Conservation (phyloP, 148 eudicot species). For the Fallopia convolvulus region DNA sequence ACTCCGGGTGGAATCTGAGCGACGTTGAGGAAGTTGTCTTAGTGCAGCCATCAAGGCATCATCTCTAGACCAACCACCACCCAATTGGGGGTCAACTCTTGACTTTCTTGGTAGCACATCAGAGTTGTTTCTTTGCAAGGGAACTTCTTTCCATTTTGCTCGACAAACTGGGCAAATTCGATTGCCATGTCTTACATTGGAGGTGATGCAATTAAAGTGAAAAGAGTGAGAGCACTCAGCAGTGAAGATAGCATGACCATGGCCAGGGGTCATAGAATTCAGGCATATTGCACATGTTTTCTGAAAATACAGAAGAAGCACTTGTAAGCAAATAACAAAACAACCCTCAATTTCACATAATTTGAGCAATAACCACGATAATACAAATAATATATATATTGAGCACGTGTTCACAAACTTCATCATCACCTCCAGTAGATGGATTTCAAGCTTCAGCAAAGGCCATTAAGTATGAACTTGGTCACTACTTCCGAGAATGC, state of each 20-base stretch:
- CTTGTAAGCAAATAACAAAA: not conserved
- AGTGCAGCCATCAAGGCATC: constrained; percentile 13
- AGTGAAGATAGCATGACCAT: constrained; percentile 32
- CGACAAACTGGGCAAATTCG: constrained; percentile 37
- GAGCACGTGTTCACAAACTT: not conserved
- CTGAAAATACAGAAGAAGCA: constrained; percentile 14
- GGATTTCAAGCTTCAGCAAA: not conserved
- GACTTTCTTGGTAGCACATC: constrained; percentile 9
- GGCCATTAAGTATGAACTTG: not conserved
- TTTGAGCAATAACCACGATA: not conserved
- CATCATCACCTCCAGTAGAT: not conserved
- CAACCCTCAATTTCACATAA: not conserved
- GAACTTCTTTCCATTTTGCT: constrained; percentile 33
- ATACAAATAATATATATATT: not conserved
- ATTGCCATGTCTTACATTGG: constrained; percentile 32
- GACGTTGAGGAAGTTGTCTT: not conserved
- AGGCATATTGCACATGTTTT: constrained; percentile 31
- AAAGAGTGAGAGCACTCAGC: constrained; percentile 38
- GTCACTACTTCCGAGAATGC: not conserved
- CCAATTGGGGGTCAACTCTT: constrained; percentile 2
- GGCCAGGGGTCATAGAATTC: constrained; percentile 21
- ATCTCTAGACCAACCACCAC: constrained; percentile 9
- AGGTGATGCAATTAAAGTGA: constrained; percentile 30
- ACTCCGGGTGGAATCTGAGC: not conserved
- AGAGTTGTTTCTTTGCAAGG: constrained; percentile 17